Conservation (phyloP, 139 green algal genomes). For the Auxenochlorella pyrenoidosa region DNA sequence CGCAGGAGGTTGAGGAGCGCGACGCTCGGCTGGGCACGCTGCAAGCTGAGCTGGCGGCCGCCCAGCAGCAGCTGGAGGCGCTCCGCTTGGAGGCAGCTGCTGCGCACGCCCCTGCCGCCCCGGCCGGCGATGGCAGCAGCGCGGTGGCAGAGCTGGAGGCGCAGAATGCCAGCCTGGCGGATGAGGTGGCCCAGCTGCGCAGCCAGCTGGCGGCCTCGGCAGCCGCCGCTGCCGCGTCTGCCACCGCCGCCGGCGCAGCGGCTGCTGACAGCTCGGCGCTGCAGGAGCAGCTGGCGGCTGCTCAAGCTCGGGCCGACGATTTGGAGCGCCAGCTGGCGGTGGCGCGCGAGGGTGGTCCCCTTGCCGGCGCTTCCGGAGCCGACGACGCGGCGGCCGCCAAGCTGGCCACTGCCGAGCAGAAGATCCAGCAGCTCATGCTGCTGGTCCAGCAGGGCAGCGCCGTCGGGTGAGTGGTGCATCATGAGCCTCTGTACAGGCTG, state of each 20-base stretch:
- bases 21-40: neutral
- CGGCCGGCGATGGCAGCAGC: too few relatives aligned
- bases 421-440: constrained; percentile 31
- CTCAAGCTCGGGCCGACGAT: neutral
- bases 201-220: neutral
- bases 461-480: neutral
- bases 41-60: constrained; percentile 18
- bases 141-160: neutral
- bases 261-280: constrained; percentile 11
- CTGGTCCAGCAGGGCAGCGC: constrained; percentile 12
- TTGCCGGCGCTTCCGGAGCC: neutral
- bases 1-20: neutral
- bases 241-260: neutral
- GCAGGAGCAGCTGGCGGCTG: constrained; percentile 11
- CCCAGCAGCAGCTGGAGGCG: neutral
- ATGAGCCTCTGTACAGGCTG: neutral
- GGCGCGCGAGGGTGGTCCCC: neutral
- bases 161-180: constrained; percentile 1
- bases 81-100: neutral
- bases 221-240: neutral
- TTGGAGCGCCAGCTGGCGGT: constrained; percentile 20
- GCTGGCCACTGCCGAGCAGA: constrained; percentile 13
- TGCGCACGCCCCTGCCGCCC: neutral
- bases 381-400: constrained; percentile 12
- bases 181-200: constrained; percentile 22